Conservation (phyloP, 1,284 basidiomycete species). For the Malassezia restricta region DNA sequence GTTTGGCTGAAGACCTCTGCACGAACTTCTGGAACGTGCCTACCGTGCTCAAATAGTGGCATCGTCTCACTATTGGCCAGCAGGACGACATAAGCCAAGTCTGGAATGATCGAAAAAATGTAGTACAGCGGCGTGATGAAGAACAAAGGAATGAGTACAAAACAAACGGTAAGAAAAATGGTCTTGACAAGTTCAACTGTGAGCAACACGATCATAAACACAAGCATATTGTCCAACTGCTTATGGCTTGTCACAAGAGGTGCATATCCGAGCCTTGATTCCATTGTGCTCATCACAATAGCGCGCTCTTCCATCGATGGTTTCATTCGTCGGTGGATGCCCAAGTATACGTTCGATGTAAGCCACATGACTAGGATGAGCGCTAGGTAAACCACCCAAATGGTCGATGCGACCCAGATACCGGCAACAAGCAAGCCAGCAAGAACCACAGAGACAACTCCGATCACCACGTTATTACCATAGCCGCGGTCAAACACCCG, state of each 20-base stretch:
- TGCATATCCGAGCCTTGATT: background rate
- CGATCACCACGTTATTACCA: background rate
- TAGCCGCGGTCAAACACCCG: conserved; percentile 6
- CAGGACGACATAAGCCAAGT: conserved; percentile 4
- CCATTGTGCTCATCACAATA: conserved; percentile 5
- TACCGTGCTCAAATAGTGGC: conserved; percentile 6
- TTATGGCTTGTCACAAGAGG: conserved; percentile 9
- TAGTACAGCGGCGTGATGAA: conserved; percentile 13
- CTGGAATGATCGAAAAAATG: conserved; percentile 6
- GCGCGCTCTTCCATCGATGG: background rate
- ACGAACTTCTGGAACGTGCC: conserved; percentile 6
- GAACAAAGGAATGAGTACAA: conserved; percentile 6
- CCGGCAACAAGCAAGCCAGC: conserved; percentile 1
- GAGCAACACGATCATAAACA: conserved; percentile 1
- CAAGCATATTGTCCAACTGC: conserved; percentile 9
- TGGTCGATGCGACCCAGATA: conserved; percentile 10
- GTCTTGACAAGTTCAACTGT: conserved; percentile 8
- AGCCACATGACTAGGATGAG: conserved; percentile 7
- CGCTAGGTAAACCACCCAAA: conserved; percentile 9
- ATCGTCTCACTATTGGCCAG: conserved; percentile 4
- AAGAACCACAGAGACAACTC: background rate
- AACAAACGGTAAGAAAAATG: conserved; percentile 11
- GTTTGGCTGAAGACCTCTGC: background rate
- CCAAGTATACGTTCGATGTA: conserved; percentile 1
- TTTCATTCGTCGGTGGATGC: background rate